Evolutionary conservation across 208 protist genomes (phyloP).

Genomic region (Tritrichomonas foetus): DNA sequence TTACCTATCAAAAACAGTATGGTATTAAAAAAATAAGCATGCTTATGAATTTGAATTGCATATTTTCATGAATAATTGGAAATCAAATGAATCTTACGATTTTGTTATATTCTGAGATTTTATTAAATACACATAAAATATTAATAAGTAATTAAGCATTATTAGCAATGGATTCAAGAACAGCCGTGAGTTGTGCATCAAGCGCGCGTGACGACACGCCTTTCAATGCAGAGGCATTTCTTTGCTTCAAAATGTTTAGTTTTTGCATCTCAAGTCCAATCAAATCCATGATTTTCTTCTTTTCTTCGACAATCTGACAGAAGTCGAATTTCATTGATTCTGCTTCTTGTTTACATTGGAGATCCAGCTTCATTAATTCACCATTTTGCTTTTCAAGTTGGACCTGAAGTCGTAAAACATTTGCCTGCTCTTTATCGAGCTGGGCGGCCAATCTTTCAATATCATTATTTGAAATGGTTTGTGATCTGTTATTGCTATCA

Average conservation of each 20-base stretch:
- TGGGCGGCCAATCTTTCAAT: not conserved
- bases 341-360: not conserved
- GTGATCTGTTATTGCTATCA: not conserved
- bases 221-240: not conserved
- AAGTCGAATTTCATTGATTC: not conserved
- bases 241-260: not conserved
- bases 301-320: not conserved
- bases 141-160: too few species aligned
- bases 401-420: not conserved
- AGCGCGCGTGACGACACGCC: not conserved
- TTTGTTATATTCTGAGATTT: too few species aligned
- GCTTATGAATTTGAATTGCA: too few species aligned
- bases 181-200: not conserved
- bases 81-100: too few species aligned
- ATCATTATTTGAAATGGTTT: not conserved
- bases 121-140: too few species aligned
- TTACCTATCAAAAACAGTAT: too few species aligned
- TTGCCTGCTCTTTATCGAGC: not conserved
- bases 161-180: not conserved
- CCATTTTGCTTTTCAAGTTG: not conserved
- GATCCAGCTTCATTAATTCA: not conserved
- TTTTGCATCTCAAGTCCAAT: conserved; percentile 13
- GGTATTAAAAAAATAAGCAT: too few species aligned
- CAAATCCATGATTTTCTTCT: not conserved
- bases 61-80: too few species aligned